Percentiles rank a stretch among this genome's conserved stretches.
Evolutionary conservation across 208 protist genomes (phyloP).

Genomic region (Leishmania mexicana): DNA sequence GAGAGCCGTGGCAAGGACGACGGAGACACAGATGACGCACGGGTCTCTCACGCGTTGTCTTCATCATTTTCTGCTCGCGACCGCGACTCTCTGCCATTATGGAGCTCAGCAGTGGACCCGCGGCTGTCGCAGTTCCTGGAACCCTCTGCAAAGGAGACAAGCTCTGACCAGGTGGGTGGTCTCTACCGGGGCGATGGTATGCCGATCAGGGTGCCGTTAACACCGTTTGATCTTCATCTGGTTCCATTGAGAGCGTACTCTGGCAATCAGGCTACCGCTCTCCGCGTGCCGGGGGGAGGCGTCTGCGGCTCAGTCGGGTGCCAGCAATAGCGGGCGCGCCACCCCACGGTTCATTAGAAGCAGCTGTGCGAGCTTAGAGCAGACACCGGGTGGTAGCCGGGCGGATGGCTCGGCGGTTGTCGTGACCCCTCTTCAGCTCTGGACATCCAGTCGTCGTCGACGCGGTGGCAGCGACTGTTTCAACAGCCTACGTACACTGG

Average conservation of each 20-base stretch:
- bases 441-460: neutral
- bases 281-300: neutral
- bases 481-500: neutral
- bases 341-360: neutral
- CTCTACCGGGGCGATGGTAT: neutral
- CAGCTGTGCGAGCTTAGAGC: neutral
- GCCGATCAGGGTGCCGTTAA: neutral
- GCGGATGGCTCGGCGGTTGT: neutral
- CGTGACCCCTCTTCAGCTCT: neutral
- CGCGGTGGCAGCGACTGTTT: neutral
- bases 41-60: neutral
- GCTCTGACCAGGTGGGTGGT: neutral
- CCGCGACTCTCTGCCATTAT: neutral
- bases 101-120: slow-evolving; percentile 8
- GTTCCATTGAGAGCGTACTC: neutral
- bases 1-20: neutral
- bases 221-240: slow-evolving; percentile 8
- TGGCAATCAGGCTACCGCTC: neutral
- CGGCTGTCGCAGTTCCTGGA: slow-evolving; percentile 19
- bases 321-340: too few relatives aligned
- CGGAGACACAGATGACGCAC: neutral
- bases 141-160: neutral
- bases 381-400: neutral
- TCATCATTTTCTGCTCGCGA: neutral
- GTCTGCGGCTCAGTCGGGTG: neutral